Conservation (phyloP, 2,329 filamentous ascomycete species). For the Ophiosphaerella herpotricha region DNA sequence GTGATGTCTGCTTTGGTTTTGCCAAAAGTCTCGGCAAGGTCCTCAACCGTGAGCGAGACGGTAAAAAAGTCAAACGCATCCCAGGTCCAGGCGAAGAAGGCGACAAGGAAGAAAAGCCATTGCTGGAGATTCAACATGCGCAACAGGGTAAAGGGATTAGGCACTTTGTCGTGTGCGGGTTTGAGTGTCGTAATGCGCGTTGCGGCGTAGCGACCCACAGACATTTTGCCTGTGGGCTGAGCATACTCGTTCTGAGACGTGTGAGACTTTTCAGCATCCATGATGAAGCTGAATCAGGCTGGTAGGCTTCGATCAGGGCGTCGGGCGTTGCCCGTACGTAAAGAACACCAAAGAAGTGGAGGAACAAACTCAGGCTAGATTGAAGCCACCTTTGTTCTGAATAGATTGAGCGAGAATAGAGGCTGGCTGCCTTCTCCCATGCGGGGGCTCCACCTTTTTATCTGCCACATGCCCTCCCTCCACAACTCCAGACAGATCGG, state of each 20-base stretch:
- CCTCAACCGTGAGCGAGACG: constrained; percentile 60
- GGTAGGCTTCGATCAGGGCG: too few species aligned
- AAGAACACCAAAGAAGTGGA: background rate
- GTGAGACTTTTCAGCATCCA: constrained; percentile 26
- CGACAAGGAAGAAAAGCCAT: constrained; percentile 62
- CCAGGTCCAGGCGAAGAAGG: constrained; percentile 55
- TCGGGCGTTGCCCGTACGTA: too few species aligned
- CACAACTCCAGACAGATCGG: constrained; percentile 8
- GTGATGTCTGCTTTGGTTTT: constrained; percentile 63
- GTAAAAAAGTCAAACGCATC: constrained; percentile 66
- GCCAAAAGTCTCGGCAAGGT: constrained; percentile 59
- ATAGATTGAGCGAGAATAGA: too few species aligned
- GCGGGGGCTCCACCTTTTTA: constrained; percentile 5
- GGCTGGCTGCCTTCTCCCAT: background rate
- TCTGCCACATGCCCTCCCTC: background rate
- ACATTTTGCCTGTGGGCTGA: constrained; percentile 18
- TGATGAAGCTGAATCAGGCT: constrained; percentile 3
- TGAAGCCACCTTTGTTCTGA: too few species aligned
- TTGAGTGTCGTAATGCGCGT: constrained; percentile 60
- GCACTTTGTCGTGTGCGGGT: constrained; percentile 59
- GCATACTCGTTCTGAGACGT: constrained; percentile 21
- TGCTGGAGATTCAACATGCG: constrained; percentile 58
- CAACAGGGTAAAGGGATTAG: constrained; percentile 60
- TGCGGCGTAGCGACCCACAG: constrained; percentile 54
- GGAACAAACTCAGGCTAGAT: too few species aligned